phyloP scores from a whole-genome alignment of 257 asterid genomes.

The Perilla frutescens region DNA sequence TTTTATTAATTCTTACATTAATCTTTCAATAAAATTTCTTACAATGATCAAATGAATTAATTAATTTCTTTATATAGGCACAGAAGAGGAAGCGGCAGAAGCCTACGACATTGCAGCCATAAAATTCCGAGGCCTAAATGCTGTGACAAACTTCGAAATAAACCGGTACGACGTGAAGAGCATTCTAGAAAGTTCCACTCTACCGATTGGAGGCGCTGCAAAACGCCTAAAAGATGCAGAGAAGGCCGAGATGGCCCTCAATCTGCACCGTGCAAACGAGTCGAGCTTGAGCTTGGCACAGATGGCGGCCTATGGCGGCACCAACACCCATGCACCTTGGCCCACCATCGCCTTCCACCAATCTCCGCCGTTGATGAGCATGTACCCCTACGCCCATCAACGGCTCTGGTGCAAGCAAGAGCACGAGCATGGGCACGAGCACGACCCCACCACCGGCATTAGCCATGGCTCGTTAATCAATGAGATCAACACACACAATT shows the following conservation, averaged over 20 bases:
- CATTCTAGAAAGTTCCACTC: slow-evolving; percentile 79
- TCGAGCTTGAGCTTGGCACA: slow-evolving; percentile 31
- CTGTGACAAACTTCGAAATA: slow-evolving; percentile 91
- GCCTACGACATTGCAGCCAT: slow-evolving; percentile 94
- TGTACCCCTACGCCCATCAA: slow-evolving; percentile 53
- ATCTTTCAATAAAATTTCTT: too few relatives aligned
- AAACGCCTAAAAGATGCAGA: slow-evolving; percentile 77
- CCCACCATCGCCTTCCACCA: slow-evolving; percentile 72
- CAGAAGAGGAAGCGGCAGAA: slow-evolving; percentile 96
- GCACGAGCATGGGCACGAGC: slow-evolving; percentile 47
- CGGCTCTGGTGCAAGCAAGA: slow-evolving; percentile 78
- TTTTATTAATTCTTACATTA: neutral
- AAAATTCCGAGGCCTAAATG: slow-evolving; percentile 83
- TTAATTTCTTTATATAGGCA: slow-evolving; percentile 47
- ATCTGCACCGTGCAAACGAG: slow-evolving; percentile 60
- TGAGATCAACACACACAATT: slow-evolving; percentile 36
- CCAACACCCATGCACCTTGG: slow-evolving; percentile 41
- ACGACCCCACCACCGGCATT: neutral
- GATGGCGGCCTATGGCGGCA: slow-evolving; percentile 31
- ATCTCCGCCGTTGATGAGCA: slow-evolving; percentile 46
- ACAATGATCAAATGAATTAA: too few relatives aligned
- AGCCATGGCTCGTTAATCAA: slow-evolving; percentile 17
- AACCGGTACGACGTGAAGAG: slow-evolving; percentile 89
- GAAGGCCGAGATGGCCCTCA: neutral
- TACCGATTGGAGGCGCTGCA: slow-evolving; percentile 91